Conservation (phyloP, 805 yeast genomes). For the Wickerhamiella hasegawae region DNA sequence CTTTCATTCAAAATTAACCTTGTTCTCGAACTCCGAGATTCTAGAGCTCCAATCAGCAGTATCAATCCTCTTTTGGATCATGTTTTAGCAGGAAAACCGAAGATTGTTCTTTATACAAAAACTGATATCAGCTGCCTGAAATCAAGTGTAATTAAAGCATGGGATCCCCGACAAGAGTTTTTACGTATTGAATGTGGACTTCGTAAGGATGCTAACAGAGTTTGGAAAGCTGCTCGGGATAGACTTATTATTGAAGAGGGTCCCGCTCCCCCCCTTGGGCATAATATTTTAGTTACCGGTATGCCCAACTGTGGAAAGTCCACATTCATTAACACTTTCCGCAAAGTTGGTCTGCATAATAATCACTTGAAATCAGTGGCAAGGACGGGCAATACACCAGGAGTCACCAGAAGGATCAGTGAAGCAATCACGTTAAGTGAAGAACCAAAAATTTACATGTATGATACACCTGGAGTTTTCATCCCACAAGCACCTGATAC, state of each 20-base stretch:
- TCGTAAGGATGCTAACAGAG: slow-evolving; percentile 30
- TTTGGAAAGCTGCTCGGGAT: slow-evolving; percentile 35
- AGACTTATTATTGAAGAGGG: slow-evolving; percentile 16
- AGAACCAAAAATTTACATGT: slow-evolving; percentile 46
- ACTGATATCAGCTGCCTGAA: slow-evolving; percentile 42
- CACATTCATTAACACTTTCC: slow-evolving; percentile 59
- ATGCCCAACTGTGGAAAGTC: slow-evolving; percentile 99
- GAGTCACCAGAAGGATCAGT: slow-evolving; percentile 69
- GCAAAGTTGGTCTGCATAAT: slow-evolving; percentile 29
- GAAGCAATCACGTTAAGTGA: slow-evolving; percentile 50
- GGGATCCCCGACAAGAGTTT: slow-evolving; percentile 37
- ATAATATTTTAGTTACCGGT: slow-evolving; percentile 64
- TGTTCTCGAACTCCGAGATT: slow-evolving; percentile 71
- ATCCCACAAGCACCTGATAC: slow-evolving; percentile 53
- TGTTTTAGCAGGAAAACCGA: slow-evolving; percentile 36
- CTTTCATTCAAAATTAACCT: slow-evolving; percentile 69
- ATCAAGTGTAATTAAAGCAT: slow-evolving; percentile 23
- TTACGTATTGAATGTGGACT: slow-evolving; percentile 45
- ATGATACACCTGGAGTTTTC: slow-evolving; percentile 90
- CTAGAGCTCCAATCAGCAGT: slow-evolving; percentile 78
- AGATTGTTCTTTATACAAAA: slow-evolving; percentile 63
- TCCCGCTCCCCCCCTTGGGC: slow-evolving; percentile 65
- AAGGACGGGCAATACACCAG: slow-evolving; percentile 73
- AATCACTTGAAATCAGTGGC: slow-evolving; percentile 45
- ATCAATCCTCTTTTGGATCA: slow-evolving; percentile 65